Percentiles rank a stretch among this genome's conserved stretches.
Conservation (phyloP, 345 rosid species). For the Eucalyptus dawsonii region DNA sequence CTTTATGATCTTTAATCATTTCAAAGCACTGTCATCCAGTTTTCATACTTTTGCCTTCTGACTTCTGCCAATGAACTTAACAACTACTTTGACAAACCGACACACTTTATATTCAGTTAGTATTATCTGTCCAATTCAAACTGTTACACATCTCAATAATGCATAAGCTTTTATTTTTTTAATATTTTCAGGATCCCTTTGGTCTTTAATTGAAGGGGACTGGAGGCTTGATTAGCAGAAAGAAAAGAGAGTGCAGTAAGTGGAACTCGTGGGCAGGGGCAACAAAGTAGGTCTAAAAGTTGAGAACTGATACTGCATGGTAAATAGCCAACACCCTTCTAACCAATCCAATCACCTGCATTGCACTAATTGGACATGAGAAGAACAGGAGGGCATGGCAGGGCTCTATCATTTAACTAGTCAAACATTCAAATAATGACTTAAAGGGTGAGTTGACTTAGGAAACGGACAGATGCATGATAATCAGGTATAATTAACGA, state of each 20-base stretch:
- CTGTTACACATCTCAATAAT: neutral
- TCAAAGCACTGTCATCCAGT: neutral
- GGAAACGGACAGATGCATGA: neutral
- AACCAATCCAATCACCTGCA: neutral
- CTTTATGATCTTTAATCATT: neutral
- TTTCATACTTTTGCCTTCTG: neutral
- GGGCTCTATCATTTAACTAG: neutral
- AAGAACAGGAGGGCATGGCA: neutral
- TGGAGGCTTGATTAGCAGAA: neutral
- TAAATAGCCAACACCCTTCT: neutral
- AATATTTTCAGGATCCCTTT: neutral
- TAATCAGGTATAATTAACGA: neutral
- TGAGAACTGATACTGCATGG: neutral
- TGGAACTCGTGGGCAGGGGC: neutral
- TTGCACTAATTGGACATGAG: neutral
- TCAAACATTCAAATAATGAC: neutral
- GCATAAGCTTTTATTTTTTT: neutral
- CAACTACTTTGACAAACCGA: neutral
- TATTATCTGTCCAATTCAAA: neutral
- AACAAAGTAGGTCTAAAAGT: neutral
- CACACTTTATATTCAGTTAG: neutral
- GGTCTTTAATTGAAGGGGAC: neutral
- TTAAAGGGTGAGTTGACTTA: neutral
- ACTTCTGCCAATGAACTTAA: neutral
- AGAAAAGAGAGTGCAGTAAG: neutral